phyloP scores from a whole-genome alignment of 148 eudicot genomes.

The Amaranthus hypochondriacus region DNA sequence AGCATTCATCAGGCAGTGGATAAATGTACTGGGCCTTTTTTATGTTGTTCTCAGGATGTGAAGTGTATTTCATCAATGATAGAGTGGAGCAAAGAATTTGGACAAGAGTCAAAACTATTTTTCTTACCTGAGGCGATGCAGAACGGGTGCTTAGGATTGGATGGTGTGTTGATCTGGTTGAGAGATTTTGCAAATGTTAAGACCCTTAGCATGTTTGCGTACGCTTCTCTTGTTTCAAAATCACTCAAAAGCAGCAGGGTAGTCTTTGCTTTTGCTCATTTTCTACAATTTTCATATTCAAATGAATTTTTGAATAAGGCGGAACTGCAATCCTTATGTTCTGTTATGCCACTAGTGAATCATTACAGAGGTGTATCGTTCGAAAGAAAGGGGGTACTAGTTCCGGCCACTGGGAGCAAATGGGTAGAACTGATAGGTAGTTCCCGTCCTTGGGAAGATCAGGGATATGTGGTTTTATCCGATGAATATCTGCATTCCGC shows the following conservation, averaged over 20 bases:
- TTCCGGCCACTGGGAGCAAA: conserved; percentile 59
- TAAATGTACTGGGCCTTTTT: not conserved
- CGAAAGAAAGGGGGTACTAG: conserved; percentile 30
- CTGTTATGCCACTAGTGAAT: conserved; percentile 44
- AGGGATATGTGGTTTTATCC: conserved; percentile 42
- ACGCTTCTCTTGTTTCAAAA: conserved; percentile 8
- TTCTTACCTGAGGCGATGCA: conserved; percentile 31
- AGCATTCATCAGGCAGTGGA: conserved; percentile 22
- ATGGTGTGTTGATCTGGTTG: conserved; percentile 31
- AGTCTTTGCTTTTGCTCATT: conserved; percentile 34
- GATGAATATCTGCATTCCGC: conserved; percentile 43
- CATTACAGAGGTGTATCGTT: conserved; percentile 30
- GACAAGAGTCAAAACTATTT: conserved; percentile 20
- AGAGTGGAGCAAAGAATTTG: conserved; percentile 37
- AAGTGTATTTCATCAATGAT: conserved; percentile 34
- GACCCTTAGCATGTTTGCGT: conserved; percentile 24
- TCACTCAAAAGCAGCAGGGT: conserved; percentile 14
- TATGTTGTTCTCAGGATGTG: conserved; percentile 22
- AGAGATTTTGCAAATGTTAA: conserved; percentile 9
- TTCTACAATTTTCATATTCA: conserved; percentile 30
- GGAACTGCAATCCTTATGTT: conserved; percentile 22
- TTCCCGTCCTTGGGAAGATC: conserved; percentile 48
- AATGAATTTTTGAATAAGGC: conserved; percentile 9
- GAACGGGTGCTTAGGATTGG: conserved; percentile 5
- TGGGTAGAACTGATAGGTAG: conserved; percentile 55